A percentile compares a stretch with the other conserved stretches of the same genome.
phyloP scores from a whole-genome alignment of 192 early-diverging fungal genomes.

The Umbelopsis ramanniana region DNA sequence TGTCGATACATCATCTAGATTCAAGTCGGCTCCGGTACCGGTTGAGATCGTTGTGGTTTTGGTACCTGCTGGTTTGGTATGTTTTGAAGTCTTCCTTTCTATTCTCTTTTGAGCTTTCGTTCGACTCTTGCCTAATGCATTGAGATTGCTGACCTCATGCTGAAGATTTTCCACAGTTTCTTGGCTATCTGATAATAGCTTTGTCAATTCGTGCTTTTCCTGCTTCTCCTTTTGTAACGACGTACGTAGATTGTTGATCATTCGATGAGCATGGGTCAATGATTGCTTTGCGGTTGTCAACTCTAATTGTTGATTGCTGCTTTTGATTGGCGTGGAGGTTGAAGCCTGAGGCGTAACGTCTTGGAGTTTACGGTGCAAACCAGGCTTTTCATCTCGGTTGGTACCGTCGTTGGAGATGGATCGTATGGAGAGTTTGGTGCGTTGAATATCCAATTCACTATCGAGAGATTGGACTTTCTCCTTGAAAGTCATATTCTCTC shows the following conservation, averaged over 20 bases:
- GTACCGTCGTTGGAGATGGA: neutral
- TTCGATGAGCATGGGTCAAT: conserved; percentile 48
- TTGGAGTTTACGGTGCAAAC: neutral
- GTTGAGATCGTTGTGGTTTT: neutral
- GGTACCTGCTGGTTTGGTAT: neutral
- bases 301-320: conserved; percentile 30
- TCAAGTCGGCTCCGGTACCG: neutral
- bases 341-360: neutral
- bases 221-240: conserved; percentile 55
- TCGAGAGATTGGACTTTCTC: conserved; percentile 65
- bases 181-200: conserved; percentile 56
- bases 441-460: conserved; percentile 46
- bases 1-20: neutral
- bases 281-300: conserved; percentile 41
- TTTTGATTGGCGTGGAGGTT: conserved; percentile 5
- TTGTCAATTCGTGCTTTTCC: conserved; percentile 57
- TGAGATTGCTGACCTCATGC: conserved; percentile 36
- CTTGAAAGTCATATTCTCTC: conserved; percentile 58
- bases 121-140: neutral
- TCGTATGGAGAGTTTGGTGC: conserved; percentile 36
- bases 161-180: conserved; percentile 59
- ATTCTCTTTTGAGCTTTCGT: neutral
- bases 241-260: conserved; percentile 55
- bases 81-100: neutral
- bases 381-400: neutral